These are phyloP conservation scores for Hymenoscyphus fraxineus DNA, from an alignment of 2,329 filamentous ascomycete genomes.

Conservation along the genomic window DNA sequence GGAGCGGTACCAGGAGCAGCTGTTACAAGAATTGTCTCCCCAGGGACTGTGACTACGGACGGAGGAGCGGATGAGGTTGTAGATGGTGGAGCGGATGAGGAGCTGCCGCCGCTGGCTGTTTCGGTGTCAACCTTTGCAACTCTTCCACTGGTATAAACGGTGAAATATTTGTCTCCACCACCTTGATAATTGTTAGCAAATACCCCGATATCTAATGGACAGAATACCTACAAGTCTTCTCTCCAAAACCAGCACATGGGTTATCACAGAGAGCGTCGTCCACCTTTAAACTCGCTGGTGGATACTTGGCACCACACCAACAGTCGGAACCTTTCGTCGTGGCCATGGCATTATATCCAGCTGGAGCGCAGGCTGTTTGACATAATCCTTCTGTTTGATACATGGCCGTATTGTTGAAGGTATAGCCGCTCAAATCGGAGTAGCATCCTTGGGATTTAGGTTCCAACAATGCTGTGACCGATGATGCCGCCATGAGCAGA, in stretches of 20 bases:
- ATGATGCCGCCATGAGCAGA: constrained; percentile 19
- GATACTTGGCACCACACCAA: constrained; percentile 32
- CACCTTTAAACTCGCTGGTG: constrained; percentile 21
- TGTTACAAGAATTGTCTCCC: constrained; percentile 32
- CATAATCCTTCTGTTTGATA: constrained; percentile 33
- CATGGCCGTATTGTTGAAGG: constrained; percentile 23
- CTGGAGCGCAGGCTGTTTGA: constrained; percentile 22
- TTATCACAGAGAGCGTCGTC: constrained; percentile 25
- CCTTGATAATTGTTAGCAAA: constrained; percentile 23
- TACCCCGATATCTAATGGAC: not conserved
- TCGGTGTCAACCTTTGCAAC: constrained; percentile 15
- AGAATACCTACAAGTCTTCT: constrained; percentile 26
- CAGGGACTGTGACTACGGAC: constrained; percentile 31
- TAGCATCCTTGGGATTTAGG: constrained; percentile 29
- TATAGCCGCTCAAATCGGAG: constrained; percentile 25
- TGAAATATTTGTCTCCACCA: constrained; percentile 23
- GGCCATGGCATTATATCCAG: constrained; percentile 24
- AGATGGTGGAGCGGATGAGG: constrained; percentile 17
- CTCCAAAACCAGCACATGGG: constrained; percentile 30
- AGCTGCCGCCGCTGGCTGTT: constrained; percentile 10
- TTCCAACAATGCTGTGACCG: constrained; percentile 16
- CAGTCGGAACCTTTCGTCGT: constrained; percentile 28
- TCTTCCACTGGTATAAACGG: constrained; percentile 30
- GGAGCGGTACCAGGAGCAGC: constrained; percentile 11
- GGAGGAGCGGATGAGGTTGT: constrained; percentile 21